Evolutionary conservation across 2,329 filamentous ascomycete species (phyloP), one percentile per base, ranked within the genome.

Genomic region (Tolypocladium cylindrosporum): DNA sequence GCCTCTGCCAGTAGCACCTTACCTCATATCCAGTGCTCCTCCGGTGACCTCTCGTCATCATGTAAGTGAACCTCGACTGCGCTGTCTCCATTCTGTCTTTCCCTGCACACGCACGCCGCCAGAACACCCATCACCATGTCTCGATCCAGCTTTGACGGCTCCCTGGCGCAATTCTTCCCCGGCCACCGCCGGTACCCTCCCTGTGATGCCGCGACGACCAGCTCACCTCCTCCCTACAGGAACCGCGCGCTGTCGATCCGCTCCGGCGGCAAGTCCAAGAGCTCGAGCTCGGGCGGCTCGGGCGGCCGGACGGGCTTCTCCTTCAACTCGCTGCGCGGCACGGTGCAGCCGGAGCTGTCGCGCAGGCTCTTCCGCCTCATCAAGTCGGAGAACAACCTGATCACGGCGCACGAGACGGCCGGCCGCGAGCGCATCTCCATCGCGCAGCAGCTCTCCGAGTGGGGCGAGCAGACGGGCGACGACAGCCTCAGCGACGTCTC

Each of bases 401-500:
- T 97, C 67, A 80, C 82, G 55, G 88, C 90, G 54, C 88, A 97
- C 75, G 91, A 96, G 76, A 77, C 84, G 8, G 94, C 93, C 8
- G 90, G 87, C 54, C 88, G 88, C 60, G 93, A 97, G 77, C 89
- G 91, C 58, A 76, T 90, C 60, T 84, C 85, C 55, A 91, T 97
- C 67, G 94, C 92, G 19, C 85, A 86, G 13, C 93, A 97, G 77
- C 84, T 99, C 51, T 96, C 91, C 9, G 92, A 97, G 65, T 99
- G 94, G 94, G 94, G 94, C 59, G 92, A 97, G 75, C 84, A 89
- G 60, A 97, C 92, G 2, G 83, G 85, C 56, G 94, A 99, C 68
- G 91, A 96, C 61, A 85, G 86, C 55, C 80, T 97, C 67, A 91
- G 85, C 56, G 94, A 97, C 70, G 83, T 99, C 65, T 91, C 89